Conservation (phyloP, 306 rosid species). For the Spatholobus suberectus region DNA sequence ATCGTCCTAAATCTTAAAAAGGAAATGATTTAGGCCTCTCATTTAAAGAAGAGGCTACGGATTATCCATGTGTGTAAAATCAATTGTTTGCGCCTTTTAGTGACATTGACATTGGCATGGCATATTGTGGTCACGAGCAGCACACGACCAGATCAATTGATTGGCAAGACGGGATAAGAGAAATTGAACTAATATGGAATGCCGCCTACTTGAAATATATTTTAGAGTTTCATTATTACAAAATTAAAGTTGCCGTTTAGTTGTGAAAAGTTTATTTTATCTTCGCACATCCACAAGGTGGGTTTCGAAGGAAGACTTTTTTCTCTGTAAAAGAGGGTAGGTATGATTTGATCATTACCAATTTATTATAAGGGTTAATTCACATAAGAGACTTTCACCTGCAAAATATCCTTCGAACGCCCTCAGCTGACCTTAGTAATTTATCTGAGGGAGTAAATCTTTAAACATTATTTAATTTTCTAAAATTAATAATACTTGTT, state of each 20-base stretch:
- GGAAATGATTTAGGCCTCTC: background rate
- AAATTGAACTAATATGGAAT: background rate
- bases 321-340: too few relatives aligned
- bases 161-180: background rate
- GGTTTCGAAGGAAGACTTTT: too few relatives aligned
- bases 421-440: too few relatives aligned
- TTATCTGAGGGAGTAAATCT: too few relatives aligned
- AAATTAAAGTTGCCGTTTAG: background rate
- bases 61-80: background rate
- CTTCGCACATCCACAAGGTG: background rate
- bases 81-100: background rate
- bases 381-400: too few relatives aligned
- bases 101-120: background rate
- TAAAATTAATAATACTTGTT: too few relatives aligned
- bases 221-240: conserved; percentile 10
- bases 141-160: background rate
- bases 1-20: background rate
- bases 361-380: too few relatives aligned
- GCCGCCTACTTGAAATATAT: conserved; percentile 1
- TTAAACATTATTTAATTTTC: too few relatives aligned
- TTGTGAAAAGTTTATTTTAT: background rate
- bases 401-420: too few relatives aligned
- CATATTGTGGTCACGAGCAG: background rate
- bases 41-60: conserved; percentile 18
- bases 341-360: too few relatives aligned